Percentiles rank a stretch among this genome's conserved stretches.
phyloP scores from a whole-genome alignment of 2,329 filamentous ascomycete species.

The Orbilia quercus region DNA sequence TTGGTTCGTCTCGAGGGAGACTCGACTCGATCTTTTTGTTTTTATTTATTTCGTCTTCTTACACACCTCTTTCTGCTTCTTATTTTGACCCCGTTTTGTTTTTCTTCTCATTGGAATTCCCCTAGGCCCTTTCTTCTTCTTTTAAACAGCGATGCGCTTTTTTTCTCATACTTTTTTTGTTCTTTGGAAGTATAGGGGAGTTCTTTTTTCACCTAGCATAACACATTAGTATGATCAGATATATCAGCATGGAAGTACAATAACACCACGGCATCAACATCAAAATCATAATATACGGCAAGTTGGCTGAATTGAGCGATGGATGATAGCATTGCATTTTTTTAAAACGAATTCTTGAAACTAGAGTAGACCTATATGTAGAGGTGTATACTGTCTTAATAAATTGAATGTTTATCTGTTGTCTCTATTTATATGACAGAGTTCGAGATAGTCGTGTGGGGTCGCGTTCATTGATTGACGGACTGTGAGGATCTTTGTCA shows the following conservation, averaged over 20 bases:
- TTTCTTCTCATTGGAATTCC: constrained; percentile 6
- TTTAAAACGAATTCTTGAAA: too few species aligned
- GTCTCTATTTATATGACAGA: too few species aligned
- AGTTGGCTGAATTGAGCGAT: not conserved
- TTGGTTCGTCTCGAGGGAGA: not conserved
- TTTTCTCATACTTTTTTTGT: constrained; percentile 7
- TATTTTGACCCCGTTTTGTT: not conserved
- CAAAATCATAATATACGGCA: not conserved
- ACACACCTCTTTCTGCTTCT: constrained; percentile 11
- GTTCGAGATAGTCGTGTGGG: too few species aligned
- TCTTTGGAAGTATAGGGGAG: constrained; percentile 40
- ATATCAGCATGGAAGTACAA: constrained; percentile 37
- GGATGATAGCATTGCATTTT: not conserved
- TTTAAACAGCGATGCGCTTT: constrained; percentile 32
- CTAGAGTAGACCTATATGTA: too few species aligned
- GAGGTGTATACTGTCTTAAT: too few species aligned
- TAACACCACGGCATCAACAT: not conserved
- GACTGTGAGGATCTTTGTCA: too few species aligned
- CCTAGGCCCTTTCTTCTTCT: too few species aligned
- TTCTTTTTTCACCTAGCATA: constrained; percentile 21
- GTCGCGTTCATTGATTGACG: too few species aligned
- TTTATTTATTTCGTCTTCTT: constrained; percentile 1
- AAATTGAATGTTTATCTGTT: too few species aligned
- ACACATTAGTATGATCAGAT: constrained; percentile 29
- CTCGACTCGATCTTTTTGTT: constrained; percentile 1